Evolutionary conservation across 75 land plant genomes (phyloP).

Genomic region (Cunninghamia lanceolata): DNA sequence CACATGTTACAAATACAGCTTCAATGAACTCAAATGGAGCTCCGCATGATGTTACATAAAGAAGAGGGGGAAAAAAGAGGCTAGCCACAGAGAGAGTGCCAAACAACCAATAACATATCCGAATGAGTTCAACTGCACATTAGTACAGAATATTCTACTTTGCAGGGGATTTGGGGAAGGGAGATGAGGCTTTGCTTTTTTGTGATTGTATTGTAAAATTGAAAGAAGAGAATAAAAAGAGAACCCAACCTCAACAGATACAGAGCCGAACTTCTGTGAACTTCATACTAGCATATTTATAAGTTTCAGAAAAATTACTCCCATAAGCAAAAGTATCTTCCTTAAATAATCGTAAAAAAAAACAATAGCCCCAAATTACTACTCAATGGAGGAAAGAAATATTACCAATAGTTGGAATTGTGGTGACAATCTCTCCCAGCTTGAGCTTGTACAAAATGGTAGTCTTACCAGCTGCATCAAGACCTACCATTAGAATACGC

Average conservation of each 20-base stretch:
- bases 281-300: not conserved
- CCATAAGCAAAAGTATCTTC: not conserved
- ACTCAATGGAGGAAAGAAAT: not conserved
- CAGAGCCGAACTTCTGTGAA: not conserved
- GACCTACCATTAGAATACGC: conserved; percentile 60
- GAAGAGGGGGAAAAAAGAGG: not conserved
- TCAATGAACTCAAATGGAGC: not conserved
- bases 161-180: not conserved
- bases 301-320: not conserved
- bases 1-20: not conserved
- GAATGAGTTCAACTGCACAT: not conserved
- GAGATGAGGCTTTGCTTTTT: not conserved
- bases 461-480: conserved; percentile 57
- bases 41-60: not conserved
- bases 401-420: conserved; percentile 48
- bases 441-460: conserved; percentile 48
- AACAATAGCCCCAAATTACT: too few relatives aligned
- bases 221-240: not conserved
- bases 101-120: not conserved
- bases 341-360: not conserved
- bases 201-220: not conserved
- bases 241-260: not conserved
- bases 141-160: too few relatives aligned
- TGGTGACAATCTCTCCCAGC: conserved; percentile 57
- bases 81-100: not conserved